Evolutionary conservation across 2,329 filamentous ascomycete species (phyloP).

Genomic region (Cladosporium austrohemisphaericum): DNA sequence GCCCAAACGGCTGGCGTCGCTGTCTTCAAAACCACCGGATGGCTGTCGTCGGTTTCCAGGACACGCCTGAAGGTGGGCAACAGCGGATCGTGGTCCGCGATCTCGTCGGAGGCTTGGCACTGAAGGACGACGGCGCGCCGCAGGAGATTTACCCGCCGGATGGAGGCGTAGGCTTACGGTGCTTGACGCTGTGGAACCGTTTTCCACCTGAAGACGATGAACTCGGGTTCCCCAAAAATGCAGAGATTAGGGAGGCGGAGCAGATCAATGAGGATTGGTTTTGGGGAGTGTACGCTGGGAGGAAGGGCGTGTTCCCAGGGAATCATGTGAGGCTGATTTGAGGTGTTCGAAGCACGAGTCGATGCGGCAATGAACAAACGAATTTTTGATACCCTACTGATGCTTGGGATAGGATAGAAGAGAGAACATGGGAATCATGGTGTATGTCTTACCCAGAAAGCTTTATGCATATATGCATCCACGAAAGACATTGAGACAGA

Average conservation of each 20-base stretch:
- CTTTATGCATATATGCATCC: too few species aligned
- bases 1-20: slow-evolving; percentile 74
- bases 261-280: slow-evolving; percentile 91
- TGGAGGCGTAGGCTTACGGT: slow-evolving; percentile 64
- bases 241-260: slow-evolving; percentile 77
- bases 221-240: slow-evolving; percentile 75
- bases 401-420: background rate
- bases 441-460: too few species aligned
- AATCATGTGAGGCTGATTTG: slow-evolving; percentile 58
- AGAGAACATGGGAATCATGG: background rate
- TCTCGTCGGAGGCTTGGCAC: slow-evolving; percentile 69
- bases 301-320: slow-evolving; percentile 74
- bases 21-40: slow-evolving; percentile 80
- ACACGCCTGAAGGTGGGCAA: slow-evolving; percentile 60
- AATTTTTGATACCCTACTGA: slow-evolving; percentile 1
- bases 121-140: slow-evolving; percentile 48
- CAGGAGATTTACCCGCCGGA: slow-evolving; percentile 52
- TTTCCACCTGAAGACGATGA: slow-evolving; percentile 71
- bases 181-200: slow-evolving; percentile 71
- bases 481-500: too few species aligned
- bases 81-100: slow-evolving; percentile 66
- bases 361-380: background rate
- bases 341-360: background rate
- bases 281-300: slow-evolving; percentile 79
- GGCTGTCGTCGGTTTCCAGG: slow-evolving; percentile 72